These are phyloP conservation scores for Fusarium odoratissimum DNA, from an alignment of 2,329 filamentous ascomycete genomes.

Conservation along the genomic window DNA sequence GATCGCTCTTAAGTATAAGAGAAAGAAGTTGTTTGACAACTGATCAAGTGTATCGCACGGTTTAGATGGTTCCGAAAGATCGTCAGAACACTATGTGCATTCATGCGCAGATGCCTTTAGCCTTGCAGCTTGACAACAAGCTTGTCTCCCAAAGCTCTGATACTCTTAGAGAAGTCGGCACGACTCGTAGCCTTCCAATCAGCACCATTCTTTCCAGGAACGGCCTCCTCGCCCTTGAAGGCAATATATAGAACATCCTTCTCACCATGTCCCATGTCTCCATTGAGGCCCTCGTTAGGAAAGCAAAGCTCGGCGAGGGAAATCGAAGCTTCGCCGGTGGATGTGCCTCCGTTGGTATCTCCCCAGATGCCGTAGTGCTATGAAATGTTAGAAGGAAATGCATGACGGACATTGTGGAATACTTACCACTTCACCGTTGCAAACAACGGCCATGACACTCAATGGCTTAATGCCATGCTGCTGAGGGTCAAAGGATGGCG, in stretches of 20 bases:
- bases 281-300: conserved; percentile 57
- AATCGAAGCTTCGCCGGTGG: conserved; percentile 63
- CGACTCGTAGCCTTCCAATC: conserved; percentile 62
- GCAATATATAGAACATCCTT: conserved; percentile 71
- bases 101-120: too few species aligned
- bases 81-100: too few species aligned
- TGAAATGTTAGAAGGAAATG: fast-evolving
- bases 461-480: conserved; percentile 58
- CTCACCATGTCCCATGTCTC: conserved; percentile 57
- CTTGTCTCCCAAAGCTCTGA: neutral
- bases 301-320: conserved; percentile 66
- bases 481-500: conserved; percentile 54
- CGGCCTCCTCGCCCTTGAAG: conserved; percentile 64
- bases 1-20: too few species aligned
- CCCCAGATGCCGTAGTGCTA: conserved; percentile 66
- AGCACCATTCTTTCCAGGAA: conserved; percentile 63
- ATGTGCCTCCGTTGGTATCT: conserved; percentile 65
- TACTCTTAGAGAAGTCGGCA: conserved; percentile 52
- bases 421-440: conserved; percentile 58
- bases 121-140: neutral
- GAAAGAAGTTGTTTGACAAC: too few species aligned
- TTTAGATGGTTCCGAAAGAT: too few species aligned
- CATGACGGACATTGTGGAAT: fast-evolving
- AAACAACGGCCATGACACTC: conserved; percentile 67
- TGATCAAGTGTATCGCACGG: too few species aligned